Percentiles rank a stretch among this genome's conserved stretches.
Evolutionary conservation across 2,329 filamentous ascomycete genomes (phyloP).

Genomic region (Scleromitrula shiraiana): DNA sequence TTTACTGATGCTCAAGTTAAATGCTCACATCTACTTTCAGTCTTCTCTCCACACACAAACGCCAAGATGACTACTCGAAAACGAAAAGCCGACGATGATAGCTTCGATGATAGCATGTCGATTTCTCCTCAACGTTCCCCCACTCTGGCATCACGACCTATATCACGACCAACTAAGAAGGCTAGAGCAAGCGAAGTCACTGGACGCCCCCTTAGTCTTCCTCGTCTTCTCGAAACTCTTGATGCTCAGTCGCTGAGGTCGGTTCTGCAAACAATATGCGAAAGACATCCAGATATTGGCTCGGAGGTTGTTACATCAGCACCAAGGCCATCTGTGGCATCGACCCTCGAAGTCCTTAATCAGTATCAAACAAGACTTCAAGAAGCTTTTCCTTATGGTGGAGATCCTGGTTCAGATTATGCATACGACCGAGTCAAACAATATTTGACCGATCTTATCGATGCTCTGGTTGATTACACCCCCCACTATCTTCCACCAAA

Average conservation of each 20-base stretch:
- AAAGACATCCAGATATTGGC: slow-evolving; percentile 77
- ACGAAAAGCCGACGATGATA: slow-evolving; percentile 79
- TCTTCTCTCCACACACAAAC: slow-evolving; percentile 36
- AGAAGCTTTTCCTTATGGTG: slow-evolving; percentile 75
- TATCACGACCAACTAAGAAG: slow-evolving; percentile 60
- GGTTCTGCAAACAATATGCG: slow-evolving; percentile 85
- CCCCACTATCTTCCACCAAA: slow-evolving; percentile 90
- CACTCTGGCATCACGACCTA: slow-evolving; percentile 59
- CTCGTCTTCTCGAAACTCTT: slow-evolving; percentile 87
- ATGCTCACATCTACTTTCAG: slow-evolving; percentile 27
- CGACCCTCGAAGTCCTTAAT: slow-evolving; percentile 70
- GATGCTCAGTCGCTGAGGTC: slow-evolving; percentile 76
- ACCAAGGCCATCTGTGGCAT: slow-evolving; percentile 76
- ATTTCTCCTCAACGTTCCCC: slow-evolving; percentile 81
- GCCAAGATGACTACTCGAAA: slow-evolving; percentile 55
- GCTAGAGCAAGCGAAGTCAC: slow-evolving; percentile 56
- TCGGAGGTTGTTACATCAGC: slow-evolving; percentile 77
- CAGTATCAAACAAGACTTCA: slow-evolving; percentile 75
- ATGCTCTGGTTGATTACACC: slow-evolving; percentile 88
- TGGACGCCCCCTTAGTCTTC: slow-evolving; percentile 56
- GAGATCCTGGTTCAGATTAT: slow-evolving; percentile 81
- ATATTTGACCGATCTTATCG: slow-evolving; percentile 69
- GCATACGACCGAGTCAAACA: slow-evolving; percentile 89
- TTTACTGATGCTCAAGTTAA: slow-evolving; percentile 3
- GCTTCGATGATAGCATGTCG: slow-evolving; percentile 76